A percentile compares a stretch with the other conserved stretches of the same genome.
Conservation (phyloP, 306 rosid genomes). For the Inga oerstediana region DNA sequence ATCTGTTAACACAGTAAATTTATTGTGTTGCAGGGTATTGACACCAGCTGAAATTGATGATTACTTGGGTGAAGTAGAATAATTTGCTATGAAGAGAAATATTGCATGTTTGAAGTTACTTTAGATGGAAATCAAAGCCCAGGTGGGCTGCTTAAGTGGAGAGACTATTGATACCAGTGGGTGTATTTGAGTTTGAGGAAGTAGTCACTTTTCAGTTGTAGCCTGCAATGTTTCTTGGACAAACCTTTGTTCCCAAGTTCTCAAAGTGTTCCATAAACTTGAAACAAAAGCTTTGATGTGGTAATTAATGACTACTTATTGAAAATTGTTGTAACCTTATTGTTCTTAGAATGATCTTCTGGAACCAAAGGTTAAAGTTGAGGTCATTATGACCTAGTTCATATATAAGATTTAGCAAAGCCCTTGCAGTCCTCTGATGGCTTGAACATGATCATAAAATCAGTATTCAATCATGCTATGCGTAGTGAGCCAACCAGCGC, state of each 20-base stretch:
- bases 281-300: slow-evolving; percentile 28
- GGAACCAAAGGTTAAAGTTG: no score
- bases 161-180: slow-evolving; percentile 18
- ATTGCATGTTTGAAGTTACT: slow-evolving; percentile 36
- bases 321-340: background rate
- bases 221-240: slow-evolving; percentile 23
- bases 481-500: no score
- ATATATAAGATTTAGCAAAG: no score
- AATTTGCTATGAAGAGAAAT: slow-evolving; percentile 22
- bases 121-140: slow-evolving; percentile 25
- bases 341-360: background rate
- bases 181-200: slow-evolving; percentile 24
- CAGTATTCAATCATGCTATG: no score
- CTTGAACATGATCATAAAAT: no score
- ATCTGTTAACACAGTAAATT: background rate
- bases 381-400: no score
- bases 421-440: no score
- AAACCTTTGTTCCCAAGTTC: slow-evolving; percentile 18
- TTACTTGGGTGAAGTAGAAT: slow-evolving; percentile 93
- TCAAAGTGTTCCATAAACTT: slow-evolving; percentile 6
- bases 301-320: background rate
- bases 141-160: background rate
- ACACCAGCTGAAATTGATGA: slow-evolving; percentile 96
- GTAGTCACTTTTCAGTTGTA: slow-evolving; percentile 17
- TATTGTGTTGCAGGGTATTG: slow-evolving; percentile 72